Conservation (phyloP, 1,139 yeast genomes). For the Saccharomyces hybrid region DNA sequence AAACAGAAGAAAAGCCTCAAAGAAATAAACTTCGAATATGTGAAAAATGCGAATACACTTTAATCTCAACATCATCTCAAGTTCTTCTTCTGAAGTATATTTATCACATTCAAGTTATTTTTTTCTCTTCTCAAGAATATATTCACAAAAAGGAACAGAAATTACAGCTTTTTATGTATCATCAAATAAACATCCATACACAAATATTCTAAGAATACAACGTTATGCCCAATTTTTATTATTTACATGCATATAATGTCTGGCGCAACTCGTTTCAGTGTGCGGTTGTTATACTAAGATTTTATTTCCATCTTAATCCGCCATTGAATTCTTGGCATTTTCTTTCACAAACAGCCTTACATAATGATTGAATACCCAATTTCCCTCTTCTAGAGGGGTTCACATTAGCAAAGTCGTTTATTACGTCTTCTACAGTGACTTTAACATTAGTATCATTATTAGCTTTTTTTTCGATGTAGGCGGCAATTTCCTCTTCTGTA, state of each 20-base stretch:
- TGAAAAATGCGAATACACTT: background rate
- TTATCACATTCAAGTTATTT: background rate
- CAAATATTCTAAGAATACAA: background rate
- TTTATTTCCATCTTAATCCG: background rate
- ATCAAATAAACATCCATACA: background rate
- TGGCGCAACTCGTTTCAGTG: background rate
- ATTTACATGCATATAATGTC: background rate
- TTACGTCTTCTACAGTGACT: slow-evolving; percentile 59
- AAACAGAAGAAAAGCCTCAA: slow-evolving; percentile 49
- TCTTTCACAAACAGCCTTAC: slow-evolving; percentile 23
- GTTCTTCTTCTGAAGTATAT: background rate
- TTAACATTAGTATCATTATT: slow-evolving; percentile 56
- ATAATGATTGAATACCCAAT: slow-evolving; percentile 47
- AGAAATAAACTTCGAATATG: slow-evolving; percentile 11
- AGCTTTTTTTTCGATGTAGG: slow-evolving; percentile 39
- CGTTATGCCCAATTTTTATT: background rate
- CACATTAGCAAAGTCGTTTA: slow-evolving; percentile 47
- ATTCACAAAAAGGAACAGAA: background rate
- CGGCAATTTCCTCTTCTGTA: slow-evolving; percentile 44
- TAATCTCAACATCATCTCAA: background rate
- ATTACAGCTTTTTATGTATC: background rate
- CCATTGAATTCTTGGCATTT: slow-evolving; percentile 10
- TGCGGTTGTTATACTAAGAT: background rate
- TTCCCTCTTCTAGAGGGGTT: slow-evolving; percentile 42
- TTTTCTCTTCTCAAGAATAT: background rate